phyloP scores from a whole-genome alignment of 768 basidiomycete genomes.

The Paxillus rubicundulus region DNA sequence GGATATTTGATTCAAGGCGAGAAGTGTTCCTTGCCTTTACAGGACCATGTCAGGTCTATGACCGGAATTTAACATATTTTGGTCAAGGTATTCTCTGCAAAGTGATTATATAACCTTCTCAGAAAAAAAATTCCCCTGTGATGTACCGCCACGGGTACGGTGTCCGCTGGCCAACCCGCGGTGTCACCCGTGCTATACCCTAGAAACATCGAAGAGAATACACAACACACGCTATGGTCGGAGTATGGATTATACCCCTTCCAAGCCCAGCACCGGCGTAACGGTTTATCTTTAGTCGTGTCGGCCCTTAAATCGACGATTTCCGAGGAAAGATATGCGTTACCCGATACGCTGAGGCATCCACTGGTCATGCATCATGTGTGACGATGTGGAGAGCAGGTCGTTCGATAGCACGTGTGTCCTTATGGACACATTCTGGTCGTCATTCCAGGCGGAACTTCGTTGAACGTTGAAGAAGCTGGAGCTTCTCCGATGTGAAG shows the following conservation, averaged over 20 bases:
- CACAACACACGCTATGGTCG: not conserved
- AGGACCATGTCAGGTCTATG: too few species aligned
- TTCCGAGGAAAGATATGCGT: not conserved
- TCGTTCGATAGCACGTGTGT: not conserved
- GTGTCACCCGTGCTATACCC: too few species aligned
- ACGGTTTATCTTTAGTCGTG: not conserved
- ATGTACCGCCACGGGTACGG: too few species aligned
- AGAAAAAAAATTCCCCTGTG: too few species aligned
- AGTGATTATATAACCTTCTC: too few species aligned
- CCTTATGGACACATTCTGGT: not conserved
- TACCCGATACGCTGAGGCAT: not conserved
- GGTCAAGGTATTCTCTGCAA: too few species aligned
- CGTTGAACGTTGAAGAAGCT: not conserved
- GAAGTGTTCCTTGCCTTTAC: too few species aligned
- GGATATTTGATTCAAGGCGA: too few species aligned
- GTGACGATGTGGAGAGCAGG: not conserved
- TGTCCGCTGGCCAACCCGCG: too few species aligned
- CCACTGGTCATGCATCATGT: not conserved
- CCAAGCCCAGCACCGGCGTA: not conserved
- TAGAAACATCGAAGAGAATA: not conserved
- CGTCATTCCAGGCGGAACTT: slow-evolving; percentile 1
- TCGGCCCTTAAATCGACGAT: not conserved
- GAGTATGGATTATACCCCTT: not conserved
- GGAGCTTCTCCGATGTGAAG: not conserved
- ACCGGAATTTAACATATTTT: too few species aligned